Evolutionary conservation across 495 filamentous ascomycete species (phyloP).

Genomic region (Neurospora hispaniola): DNA sequence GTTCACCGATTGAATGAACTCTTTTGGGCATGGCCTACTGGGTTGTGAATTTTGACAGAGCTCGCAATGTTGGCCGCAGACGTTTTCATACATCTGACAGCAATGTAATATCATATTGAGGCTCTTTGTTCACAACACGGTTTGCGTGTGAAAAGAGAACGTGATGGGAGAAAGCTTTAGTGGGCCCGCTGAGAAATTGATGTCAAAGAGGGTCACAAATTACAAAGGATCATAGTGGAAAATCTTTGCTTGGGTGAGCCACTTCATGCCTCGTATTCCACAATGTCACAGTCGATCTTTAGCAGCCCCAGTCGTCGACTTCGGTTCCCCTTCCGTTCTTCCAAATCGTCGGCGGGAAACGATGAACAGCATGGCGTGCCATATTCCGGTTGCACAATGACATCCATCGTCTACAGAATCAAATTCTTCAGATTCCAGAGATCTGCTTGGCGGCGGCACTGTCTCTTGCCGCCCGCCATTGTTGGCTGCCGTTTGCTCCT

Average conservation of each 20-base stretch:
- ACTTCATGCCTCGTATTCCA: neutral
- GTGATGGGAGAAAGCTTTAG: neutral
- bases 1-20: neutral
- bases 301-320: neutral
- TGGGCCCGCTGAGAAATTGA: neutral
- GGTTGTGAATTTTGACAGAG: neutral
- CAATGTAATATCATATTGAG: neutral
- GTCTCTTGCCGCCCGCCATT: neutral
- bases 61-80: neutral
- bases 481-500: neutral
- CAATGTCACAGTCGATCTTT: neutral
- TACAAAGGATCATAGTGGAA: neutral
- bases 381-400: neutral
- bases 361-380: neutral
- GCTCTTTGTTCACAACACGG: neutral
- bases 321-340: neutral
- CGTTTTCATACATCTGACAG: neutral
- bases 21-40: neutral
- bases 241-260: neutral
- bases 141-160: neutral
- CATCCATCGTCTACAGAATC: neutral
- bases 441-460: conserved; percentile 5
- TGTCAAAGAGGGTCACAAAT: neutral
- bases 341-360: neutral
- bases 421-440: neutral